A percentile compares a stretch with the other conserved stretches of the same genome.
Evolutionary conservation across 164 flowering plant genomes (phyloP).

Genomic region (Echeveria elegans): DNA sequence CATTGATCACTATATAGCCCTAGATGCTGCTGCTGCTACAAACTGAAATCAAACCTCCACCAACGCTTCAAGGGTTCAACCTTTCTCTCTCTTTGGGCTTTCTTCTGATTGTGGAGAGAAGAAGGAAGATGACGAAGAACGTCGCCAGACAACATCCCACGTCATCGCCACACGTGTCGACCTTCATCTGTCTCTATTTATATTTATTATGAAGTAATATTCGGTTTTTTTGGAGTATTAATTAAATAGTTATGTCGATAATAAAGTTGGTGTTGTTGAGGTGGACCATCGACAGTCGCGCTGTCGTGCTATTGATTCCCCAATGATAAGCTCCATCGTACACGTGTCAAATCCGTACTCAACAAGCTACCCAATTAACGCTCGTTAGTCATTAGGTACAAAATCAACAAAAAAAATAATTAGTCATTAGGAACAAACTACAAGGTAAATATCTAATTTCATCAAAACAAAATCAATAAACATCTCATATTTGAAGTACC

Average conservation of each 20-base stretch:
- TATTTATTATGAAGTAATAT: background rate
- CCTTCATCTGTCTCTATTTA: background rate
- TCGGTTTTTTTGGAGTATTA: background rate
- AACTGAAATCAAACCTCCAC: background rate
- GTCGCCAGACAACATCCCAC: slow-evolving; percentile 7
- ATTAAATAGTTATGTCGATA: background rate
- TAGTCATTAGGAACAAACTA: too few species aligned
- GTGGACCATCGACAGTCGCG: slow-evolving; percentile 5
- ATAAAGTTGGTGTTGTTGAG: background rate
- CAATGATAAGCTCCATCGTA: background rate
- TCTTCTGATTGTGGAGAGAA: background rate
- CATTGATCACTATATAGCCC: too few species aligned
- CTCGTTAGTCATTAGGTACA: background rate
- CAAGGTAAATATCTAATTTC: background rate
- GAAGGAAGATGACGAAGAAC: background rate
- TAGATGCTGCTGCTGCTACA: background rate
- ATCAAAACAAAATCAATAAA: background rate
- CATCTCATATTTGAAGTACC: too few species aligned
- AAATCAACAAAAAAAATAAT: background rate
- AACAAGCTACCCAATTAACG: background rate
- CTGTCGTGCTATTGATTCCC: background rate
- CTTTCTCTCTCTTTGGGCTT: background rate
- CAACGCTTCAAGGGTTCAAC: background rate
- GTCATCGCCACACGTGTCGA: slow-evolving; percentile 5
- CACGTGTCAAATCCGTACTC: background rate